phyloP scores from a whole-genome alignment of 2,329 filamentous ascomycete species.

The Fusarium sp. region DNA sequence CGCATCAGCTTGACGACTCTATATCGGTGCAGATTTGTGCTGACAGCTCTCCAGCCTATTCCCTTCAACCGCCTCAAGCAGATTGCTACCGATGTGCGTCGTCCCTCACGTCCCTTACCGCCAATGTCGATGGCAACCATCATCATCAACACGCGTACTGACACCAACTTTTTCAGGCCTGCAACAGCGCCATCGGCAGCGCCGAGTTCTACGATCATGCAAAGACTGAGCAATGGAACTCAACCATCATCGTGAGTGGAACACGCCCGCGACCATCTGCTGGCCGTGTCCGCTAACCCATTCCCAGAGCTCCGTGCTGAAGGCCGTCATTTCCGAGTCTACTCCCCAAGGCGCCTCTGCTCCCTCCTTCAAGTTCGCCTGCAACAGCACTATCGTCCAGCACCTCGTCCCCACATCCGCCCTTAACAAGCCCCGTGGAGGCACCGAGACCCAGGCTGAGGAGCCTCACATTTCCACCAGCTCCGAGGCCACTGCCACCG shows the following conservation, averaged over 20 bases:
- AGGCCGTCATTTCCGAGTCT: constrained; percentile 81
- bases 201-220: constrained; percentile 88
- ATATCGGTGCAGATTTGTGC: constrained; percentile 12
- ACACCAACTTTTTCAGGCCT: constrained; percentile 70
- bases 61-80: constrained; percentile 82
- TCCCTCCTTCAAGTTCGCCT: constrained; percentile 89
- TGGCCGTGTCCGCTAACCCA: constrained; percentile 25
- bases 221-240: constrained; percentile 90
- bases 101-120: constrained; percentile 34
- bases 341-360: constrained; percentile 67
- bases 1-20: neutral
- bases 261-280: constrained; percentile 4
- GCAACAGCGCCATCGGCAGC: constrained; percentile 79
- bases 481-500: constrained; percentile 66
- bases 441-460: constrained; percentile 61
- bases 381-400: constrained; percentile 98
- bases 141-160: constrained; percentile 20
- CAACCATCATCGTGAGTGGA: constrained; percentile 82
- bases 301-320: constrained; percentile 79
- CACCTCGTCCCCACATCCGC: constrained; percentile 80
- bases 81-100: constrained; percentile 83
- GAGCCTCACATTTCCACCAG: constrained; percentile 68
- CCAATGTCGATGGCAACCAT: constrained; percentile 15
- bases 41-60: constrained; percentile 70
- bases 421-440: constrained; percentile 69